These are phyloP conservation scores for Arabis hirsuta DNA, from an alignment of 345 rosid species.

Conservation along the genomic window DNA sequence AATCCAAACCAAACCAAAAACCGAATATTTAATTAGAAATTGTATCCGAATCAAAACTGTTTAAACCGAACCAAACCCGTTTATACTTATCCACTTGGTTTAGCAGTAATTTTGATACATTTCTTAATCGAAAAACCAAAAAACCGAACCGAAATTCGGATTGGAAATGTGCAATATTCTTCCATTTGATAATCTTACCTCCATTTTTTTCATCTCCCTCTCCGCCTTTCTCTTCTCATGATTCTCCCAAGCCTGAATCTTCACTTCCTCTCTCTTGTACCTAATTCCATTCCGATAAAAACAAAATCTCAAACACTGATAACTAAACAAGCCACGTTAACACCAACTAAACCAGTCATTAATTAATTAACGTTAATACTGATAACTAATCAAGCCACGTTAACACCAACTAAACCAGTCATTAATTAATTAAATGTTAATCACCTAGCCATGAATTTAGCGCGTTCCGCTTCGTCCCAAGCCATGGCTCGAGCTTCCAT, in stretches of 20 bases:
- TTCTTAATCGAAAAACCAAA: background rate
- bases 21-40: background rate
- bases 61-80: background rate
- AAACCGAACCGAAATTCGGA: background rate
- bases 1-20: background rate
- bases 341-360: background rate
- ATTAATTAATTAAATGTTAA: slow-evolving; percentile 19
- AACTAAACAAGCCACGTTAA: background rate
- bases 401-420: background rate
- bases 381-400: background rate
- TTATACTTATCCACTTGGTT: background rate
- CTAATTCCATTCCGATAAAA: slow-evolving; percentile 44
- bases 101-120: background rate
- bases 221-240: slow-evolving; percentile 94
- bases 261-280: slow-evolving; percentile 93
- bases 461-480: slow-evolving; percentile 95
- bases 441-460: slow-evolving; percentile 91
- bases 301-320: slow-evolving; percentile 11
- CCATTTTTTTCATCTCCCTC: slow-evolving; percentile 89
- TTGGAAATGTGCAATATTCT: slow-evolving; percentile 1
- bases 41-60: background rate
- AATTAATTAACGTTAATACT: slow-evolving; percentile 27
- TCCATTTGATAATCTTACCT: slow-evolving; percentile 51
- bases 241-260: slow-evolving; percentile 96
- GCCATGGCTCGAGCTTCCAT: slow-evolving; percentile 79